Evolutionary conservation across 2,329 filamentous ascomycete genomes (phyloP).

Genomic region (Septoria petroselini): DNA sequence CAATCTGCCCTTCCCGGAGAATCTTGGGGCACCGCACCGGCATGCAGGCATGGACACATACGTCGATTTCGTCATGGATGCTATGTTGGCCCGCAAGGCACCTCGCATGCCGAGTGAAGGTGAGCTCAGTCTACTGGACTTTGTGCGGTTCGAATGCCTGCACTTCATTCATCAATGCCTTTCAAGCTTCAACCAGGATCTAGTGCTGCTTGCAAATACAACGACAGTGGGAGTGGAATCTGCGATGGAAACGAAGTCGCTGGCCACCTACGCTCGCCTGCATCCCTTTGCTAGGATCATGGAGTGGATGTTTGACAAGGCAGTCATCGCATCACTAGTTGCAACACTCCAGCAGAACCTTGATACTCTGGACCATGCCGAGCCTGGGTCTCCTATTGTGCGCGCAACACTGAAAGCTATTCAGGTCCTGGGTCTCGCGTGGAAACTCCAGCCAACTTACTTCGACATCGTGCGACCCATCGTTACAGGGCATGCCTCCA

Average conservation of each 20-base stretch:
- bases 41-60: constrained; percentile 88
- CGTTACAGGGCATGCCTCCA: constrained; percentile 63
- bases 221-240: constrained; percentile 72
- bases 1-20: constrained; percentile 79
- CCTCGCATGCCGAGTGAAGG: constrained; percentile 61
- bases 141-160: constrained; percentile 76
- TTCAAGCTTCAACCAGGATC: constrained; percentile 86
- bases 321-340: constrained; percentile 76
- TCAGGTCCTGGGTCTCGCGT: constrained; percentile 75
- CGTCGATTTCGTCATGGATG: constrained; percentile 82
- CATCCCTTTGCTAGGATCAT: constrained; percentile 93
- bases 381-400: constrained; percentile 76
- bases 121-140: constrained; percentile 54
- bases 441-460: constrained; percentile 88
- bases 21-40: constrained; percentile 71
- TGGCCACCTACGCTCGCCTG: constrained; percentile 76
- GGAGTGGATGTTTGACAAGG: constrained; percentile 97
- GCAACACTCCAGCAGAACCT: constrained; percentile 73
- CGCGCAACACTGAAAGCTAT: constrained; percentile 75
- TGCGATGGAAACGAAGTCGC: constrained; percentile 68
- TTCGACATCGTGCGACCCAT: constrained; percentile 80
- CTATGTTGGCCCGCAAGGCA: constrained; percentile 55
- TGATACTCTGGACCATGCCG: constrained; percentile 66
- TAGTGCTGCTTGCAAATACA: constrained; percentile 79
- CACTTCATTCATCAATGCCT: constrained; percentile 79